A percentile compares a stretch with the other conserved stretches of the same genome.
These are phyloP conservation scores for Limtongia smithiae DNA, from an alignment of 805 yeast genomes.

Conservation along the genomic window DNA sequence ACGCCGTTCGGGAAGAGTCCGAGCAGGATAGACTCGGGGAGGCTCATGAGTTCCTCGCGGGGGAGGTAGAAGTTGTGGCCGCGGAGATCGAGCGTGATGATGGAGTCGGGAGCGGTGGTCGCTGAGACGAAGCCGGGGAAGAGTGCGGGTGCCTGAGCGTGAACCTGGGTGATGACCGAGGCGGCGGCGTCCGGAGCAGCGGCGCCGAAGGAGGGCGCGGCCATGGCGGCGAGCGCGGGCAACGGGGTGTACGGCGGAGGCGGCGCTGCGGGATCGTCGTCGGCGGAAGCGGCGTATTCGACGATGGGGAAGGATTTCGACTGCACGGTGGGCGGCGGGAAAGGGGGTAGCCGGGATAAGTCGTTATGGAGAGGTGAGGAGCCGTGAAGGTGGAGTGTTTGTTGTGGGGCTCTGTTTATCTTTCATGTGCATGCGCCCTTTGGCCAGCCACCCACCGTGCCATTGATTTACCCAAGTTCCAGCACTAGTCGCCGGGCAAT, in stretches of 20 bases:
- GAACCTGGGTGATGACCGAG: conserved; percentile 12
- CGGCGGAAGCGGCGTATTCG: conserved; percentile 7
- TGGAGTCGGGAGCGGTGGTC: conserved; percentile 3
- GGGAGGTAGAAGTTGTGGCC: conserved; percentile 72
- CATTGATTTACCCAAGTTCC: too few species aligned
- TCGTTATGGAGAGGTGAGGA: neutral
- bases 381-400: neutral
- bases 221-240: conserved; percentile 14
- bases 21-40: conserved; percentile 84
- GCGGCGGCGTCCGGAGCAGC: conserved; percentile 14
- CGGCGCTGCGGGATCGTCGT: conserved; percentile 15
- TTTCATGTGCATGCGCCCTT: too few species aligned
- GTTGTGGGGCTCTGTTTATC: too few species aligned
- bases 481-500: too few species aligned
- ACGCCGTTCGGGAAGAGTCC: conserved; percentile 91
- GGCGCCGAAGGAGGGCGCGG: conserved; percentile 10
- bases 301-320: conserved; percentile 1
- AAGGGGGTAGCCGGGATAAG: neutral
- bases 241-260: conserved; percentile 24
- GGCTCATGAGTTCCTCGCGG: conserved; percentile 81
- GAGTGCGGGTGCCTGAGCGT: conserved; percentile 2
- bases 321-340: too few species aligned
- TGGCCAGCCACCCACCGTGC: too few species aligned
- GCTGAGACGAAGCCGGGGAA: neutral
- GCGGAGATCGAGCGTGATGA: conserved; percentile 59